Base-by-base conservation (phyloP, 345 rosid genomes). In the Syzygium aqueum region DNA sequence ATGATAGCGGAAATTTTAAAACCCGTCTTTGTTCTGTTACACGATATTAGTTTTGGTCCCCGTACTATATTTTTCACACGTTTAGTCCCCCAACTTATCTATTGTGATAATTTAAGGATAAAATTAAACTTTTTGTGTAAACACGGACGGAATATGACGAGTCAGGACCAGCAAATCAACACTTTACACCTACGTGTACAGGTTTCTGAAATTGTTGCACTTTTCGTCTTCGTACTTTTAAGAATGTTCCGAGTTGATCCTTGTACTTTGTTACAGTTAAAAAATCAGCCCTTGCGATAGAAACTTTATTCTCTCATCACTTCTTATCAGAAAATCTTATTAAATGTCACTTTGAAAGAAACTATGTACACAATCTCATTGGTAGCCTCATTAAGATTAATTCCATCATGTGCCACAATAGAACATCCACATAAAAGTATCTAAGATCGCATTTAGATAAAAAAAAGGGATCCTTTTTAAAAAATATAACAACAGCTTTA, bases 1-100 rank as follows among this genome's bases (percentile, higher is more conserved):
- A n/a, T 61, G 13, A 2, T 51, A 14, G 33, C 73, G 28, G 8
- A 61, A 61, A n/a, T 61, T n/a, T 13, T 61, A 61, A 61, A 61
- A 61, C 8, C 1, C 0, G 8, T 0, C 73, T 61, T 61, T 0
- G 33, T 61, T 61, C 33, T n/a, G n/a, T 12, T 13, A 13, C 73
- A 61, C 4, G 8, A 61, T 3, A 12, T 61, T 2, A 12, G 33
- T n/a, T 12, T 61, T 0, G 2, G 73, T 13, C 33, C 37, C 13
- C 3, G 3, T 61, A 4, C 7, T n/a, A 8, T 61, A 0, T 61
- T n/a, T 61, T 61, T 61, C 4, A 61, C 37, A 0, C 37, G 6
- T 61, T 13, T n/a, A 13, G 33, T 13, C 0, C 73, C 19, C 17
- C 9, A 13, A n/a, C 14, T 6, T 61, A n/a, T 61, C 8, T n/a